phyloP scores from a whole-genome alignment of 106 monocot species.

The Acorus calamus region DNA sequence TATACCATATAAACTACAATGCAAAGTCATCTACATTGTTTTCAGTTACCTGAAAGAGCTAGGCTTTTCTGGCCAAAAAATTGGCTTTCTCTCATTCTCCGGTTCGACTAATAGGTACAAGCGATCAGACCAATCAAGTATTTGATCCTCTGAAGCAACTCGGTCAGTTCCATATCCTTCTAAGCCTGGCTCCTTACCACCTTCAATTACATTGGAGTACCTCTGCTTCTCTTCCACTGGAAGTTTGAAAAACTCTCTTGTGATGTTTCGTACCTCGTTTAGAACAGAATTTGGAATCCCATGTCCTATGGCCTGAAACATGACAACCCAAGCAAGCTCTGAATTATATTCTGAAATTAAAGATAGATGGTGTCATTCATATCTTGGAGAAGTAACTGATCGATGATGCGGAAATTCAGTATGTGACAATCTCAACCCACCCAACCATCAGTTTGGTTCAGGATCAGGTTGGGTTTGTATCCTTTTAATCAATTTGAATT shows the following conservation, averaged over 20 bases:
- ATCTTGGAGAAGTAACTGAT: too few species aligned
- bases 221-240: too few species aligned
- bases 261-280: background rate
- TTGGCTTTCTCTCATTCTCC: slow-evolving; percentile 4
- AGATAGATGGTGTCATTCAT: too few species aligned
- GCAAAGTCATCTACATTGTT: background rate
- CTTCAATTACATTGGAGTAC: background rate
- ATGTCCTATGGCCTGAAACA: slow-evolving; percentile 9
- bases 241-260: background rate
- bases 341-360: too few species aligned
- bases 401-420: too few species aligned
- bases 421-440: too few species aligned
- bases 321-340: background rate
- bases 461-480: too few species aligned
- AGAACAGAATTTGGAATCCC: slow-evolving; percentile 1
- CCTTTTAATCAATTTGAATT: too few species aligned
- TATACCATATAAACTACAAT: background rate
- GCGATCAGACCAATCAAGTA: slow-evolving; percentile 7
- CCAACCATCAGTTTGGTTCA: too few species aligned
- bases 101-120: slow-evolving; percentile 6
- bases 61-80: slow-evolving; percentile 6
- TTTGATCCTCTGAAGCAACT: background rate
- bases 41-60: slow-evolving; percentile 1
- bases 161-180: background rate
- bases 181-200: background rate